Conservation (phyloP, 495 filamentous ascomycete genomes). For the Neurospora sp. region DNA sequence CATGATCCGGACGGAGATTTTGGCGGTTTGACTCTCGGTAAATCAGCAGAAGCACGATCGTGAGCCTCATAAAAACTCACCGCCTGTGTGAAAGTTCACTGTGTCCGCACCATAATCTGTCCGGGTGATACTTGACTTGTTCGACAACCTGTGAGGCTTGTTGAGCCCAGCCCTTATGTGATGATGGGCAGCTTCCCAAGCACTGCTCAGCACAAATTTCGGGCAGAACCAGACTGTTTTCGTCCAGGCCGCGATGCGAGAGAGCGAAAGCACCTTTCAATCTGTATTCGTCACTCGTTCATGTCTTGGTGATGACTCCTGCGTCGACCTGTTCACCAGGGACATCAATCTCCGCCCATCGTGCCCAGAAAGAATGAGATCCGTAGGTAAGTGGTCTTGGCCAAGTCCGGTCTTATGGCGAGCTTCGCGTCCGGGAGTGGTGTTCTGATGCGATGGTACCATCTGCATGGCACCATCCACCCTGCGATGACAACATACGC, state of each 20-base stretch:
- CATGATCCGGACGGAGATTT: neutral
- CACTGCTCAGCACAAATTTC: neutral
- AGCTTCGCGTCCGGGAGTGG: neutral
- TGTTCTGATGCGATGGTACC: neutral
- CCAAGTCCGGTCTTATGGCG: neutral
- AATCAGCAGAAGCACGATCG: neutral
- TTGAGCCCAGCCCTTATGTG: neutral
- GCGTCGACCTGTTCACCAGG: neutral
- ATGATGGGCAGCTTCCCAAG: neutral
- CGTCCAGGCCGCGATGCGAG: neutral
- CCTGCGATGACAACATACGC: constrained; percentile 4
- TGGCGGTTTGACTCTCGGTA: neutral
- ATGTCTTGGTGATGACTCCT: neutral
- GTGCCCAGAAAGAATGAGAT: neutral
- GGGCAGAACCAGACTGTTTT: neutral
- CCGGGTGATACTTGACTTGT: neutral
- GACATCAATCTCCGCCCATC: neutral
- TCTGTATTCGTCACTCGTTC: neutral
- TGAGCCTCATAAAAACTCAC: neutral
- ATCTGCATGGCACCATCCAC: constrained; percentile 4
- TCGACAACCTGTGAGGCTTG: neutral
- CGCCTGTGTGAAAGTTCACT: neutral
- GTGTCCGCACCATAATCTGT: neutral
- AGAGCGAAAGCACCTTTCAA: neutral
- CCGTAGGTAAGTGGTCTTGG: neutral